These are phyloP conservation scores for Eustoma russellianum DNA, from an alignment of 257 asterid genomes.

Conservation along the genomic window DNA sequence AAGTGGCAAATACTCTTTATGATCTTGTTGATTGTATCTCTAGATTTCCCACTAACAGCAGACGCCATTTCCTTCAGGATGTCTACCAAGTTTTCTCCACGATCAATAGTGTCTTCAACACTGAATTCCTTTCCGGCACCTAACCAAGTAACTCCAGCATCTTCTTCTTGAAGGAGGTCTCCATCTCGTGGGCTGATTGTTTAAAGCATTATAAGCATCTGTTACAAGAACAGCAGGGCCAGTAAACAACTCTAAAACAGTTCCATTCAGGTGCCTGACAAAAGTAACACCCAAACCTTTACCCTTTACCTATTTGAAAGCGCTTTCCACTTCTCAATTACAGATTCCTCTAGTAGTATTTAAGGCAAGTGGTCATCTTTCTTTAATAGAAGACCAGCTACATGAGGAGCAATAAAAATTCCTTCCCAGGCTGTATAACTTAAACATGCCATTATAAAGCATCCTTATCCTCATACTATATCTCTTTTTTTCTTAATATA, in stretches of 20 bases:
- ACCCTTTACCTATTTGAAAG: neutral
- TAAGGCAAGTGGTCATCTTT: slow-evolving; percentile 38
- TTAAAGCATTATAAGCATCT: slow-evolving; percentile 88
- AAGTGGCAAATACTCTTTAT: slow-evolving; percentile 43
- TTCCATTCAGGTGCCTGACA: no score
- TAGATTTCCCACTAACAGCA: slow-evolving; percentile 52
- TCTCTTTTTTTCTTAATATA: no score
- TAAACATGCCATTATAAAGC: slow-evolving; percentile 17
- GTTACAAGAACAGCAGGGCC: no score
- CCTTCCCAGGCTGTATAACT: slow-evolving; percentile 44
- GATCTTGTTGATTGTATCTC: slow-evolving; percentile 46
- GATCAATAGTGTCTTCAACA: slow-evolving; percentile 52
- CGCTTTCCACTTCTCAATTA: slow-evolving; percentile 1
- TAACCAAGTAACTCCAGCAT: slow-evolving; percentile 63
- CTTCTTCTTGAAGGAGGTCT: slow-evolving; percentile 68
- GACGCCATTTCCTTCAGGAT: slow-evolving; percentile 64
- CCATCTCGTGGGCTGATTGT: slow-evolving; percentile 76
- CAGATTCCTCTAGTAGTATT: slow-evolving; percentile 10
- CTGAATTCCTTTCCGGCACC: slow-evolving; percentile 52
- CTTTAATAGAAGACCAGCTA: slow-evolving; percentile 96
- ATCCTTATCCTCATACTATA: neutral
- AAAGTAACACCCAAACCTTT: no score
- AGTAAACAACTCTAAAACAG: no score
- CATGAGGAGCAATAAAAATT: slow-evolving; percentile 93
- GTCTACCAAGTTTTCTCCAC: slow-evolving; percentile 65